Base-by-base conservation (phyloP, 306 rosid genomes). In the Argentina anserina region DNA sequence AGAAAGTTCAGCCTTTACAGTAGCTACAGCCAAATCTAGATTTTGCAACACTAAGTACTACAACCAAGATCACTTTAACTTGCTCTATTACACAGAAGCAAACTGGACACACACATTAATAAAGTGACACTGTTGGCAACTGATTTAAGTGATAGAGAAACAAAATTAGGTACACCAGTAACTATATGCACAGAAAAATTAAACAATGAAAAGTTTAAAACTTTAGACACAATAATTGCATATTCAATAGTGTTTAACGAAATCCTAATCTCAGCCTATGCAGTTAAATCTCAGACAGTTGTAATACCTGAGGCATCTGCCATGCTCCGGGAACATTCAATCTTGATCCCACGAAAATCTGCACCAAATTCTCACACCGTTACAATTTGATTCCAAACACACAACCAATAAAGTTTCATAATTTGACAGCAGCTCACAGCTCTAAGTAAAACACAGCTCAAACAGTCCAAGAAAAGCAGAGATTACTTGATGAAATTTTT, bases 281-380 rank as follows among this genome's bases (percentile, higher is more conserved):
- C 53, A 55, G 55, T 66, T 66, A 7, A 7, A 43, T 28, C 9
- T 3, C 20, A 58, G 13, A 11, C 13, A 58, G 12, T 21, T 76
- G 31, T 82, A 90, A 2, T 59, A 59, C 98, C 98, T 91, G 98
- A 84, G 98, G 98, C 98, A 94, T 94, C 88, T 94, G 98, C 98
- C 98, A 94, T 81, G 97, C 98, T 85, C 98, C 98, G 6, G 98
- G 98, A 82, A 94, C 97, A 83, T 94, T 94, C 86, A 94, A 83
- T 75, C 90, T 89, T 46, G 98, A 94, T 42, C 91, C 98, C 69
- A 94, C 98, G 49, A 94, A 94, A 73, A 94, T 73, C 98, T 94
- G 86, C 67, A 72, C 56, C 37, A 41, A 78, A 78, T 70, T 67
- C 69, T 71, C 69, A 21, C 6, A 47, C 66, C 73, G 69, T 71